These are phyloP conservation scores for Xylaria grammica DNA, from an alignment of 495 filamentous ascomycete genomes.

Conservation along the genomic window DNA sequence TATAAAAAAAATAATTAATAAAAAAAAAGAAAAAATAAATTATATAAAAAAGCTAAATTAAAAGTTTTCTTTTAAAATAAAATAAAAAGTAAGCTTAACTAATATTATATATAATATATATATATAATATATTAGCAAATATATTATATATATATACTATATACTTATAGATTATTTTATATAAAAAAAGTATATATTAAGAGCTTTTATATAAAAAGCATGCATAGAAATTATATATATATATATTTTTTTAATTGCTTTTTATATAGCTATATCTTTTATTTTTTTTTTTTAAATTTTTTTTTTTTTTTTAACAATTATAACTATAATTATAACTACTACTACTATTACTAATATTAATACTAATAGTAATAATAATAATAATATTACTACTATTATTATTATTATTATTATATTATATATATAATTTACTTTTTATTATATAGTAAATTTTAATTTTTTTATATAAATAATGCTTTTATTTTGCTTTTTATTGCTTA, in stretches of 20 bases:
- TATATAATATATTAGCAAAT: background rate
- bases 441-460: background rate
- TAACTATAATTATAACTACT: too few species aligned
- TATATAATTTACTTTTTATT: background rate
- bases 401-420: background rate
- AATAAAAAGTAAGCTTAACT: background rate
- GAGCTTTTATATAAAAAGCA: too few species aligned
- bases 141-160: background rate
- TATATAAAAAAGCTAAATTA: background rate
- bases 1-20: background rate
- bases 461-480: background rate
- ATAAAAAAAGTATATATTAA: too few species aligned
- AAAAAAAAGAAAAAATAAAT: background rate
- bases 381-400: constrained; percentile 5
- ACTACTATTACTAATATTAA: background rate
- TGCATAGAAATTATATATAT: too few species aligned
- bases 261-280: too few species aligned
- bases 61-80: constrained; percentile 12
- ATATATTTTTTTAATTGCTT: too few species aligned
- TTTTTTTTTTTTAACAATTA: background rate
- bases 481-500: too few species aligned
- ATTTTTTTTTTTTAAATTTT: too few species aligned
- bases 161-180: background rate
- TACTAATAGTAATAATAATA: constrained; percentile 6
- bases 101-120: background rate